phyloP scores from a whole-genome alignment of 228 moss, liverwort and hornwort genomes.

The Sphagnum magellanicum region DNA sequence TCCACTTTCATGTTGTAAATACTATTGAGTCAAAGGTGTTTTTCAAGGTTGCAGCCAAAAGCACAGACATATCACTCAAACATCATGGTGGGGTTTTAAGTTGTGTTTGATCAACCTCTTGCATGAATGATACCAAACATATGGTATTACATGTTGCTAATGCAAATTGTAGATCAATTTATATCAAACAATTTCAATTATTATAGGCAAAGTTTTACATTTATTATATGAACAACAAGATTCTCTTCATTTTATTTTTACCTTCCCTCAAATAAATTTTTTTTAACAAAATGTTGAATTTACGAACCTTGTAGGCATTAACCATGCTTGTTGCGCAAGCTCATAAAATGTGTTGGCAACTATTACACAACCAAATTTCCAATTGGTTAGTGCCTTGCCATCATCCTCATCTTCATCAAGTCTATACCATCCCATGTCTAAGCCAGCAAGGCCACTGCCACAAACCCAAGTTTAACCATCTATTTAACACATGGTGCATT shows the following conservation, averaged over 20 bases:
- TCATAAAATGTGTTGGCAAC: conserved; percentile 10
- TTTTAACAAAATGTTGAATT: too few species aligned
- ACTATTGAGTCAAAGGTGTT: conserved; percentile 20
- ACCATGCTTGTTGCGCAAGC: conserved; percentile 14
- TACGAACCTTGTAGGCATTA: neutral
- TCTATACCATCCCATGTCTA: conserved; percentile 15
- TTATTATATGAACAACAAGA: too few species aligned
- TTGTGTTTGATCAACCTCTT: conserved; percentile 26
- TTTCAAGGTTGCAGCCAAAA: conserved; percentile 37
- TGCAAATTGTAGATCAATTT: too few species aligned
- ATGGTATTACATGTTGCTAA: too few species aligned
- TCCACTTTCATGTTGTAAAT: conserved; percentile 25
- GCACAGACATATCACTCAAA: conserved; percentile 39
- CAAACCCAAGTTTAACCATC: conserved; percentile 11
- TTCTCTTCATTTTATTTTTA: too few species aligned
- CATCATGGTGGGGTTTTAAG: conserved; percentile 31
- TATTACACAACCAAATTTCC: conserved; percentile 11
- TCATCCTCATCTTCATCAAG: conserved; percentile 10
- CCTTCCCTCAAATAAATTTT: too few species aligned
- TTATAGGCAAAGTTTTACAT: too few species aligned
- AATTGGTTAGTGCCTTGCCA: conserved; percentile 8
- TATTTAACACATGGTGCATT: conserved; percentile 1
- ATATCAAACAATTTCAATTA: too few species aligned
- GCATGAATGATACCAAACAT: neutral
- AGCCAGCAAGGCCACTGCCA: conserved; percentile 11